These are phyloP conservation scores for Vachellia pachyceras DNA, from an alignment of 306 rosid species.

Conservation along the genomic window DNA sequence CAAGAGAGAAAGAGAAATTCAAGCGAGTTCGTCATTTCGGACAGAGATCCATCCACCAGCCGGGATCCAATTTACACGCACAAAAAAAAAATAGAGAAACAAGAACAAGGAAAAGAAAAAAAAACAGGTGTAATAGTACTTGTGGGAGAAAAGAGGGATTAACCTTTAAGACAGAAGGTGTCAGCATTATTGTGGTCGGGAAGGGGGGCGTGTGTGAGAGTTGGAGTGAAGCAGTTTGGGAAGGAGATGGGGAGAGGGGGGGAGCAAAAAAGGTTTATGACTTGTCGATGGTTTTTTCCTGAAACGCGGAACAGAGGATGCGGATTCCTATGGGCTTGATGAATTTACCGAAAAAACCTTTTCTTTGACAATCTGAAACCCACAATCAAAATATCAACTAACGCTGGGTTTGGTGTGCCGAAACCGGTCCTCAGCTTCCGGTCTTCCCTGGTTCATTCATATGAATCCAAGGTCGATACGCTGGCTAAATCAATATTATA, in stretches of 20 bases:
- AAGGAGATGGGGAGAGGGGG: not conserved
- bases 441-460: too few relatives aligned
- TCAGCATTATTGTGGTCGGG: conserved; percentile 23
- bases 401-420: not conserved
- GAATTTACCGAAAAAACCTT: conserved; percentile 31
- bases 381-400: not conserved
- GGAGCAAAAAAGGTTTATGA: not conserved
- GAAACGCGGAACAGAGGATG: conserved; percentile 5
- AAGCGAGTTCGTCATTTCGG: conserved; percentile 24
- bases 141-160: not conserved
- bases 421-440: not conserved
- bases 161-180: conserved; percentile 43
- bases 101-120: not conserved
- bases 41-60: conserved; percentile 46
- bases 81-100: not conserved
- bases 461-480: too few relatives aligned
- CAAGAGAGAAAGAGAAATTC: not conserved
- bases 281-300: not conserved
- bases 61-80: conserved; percentile 10
- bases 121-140: not conserved
- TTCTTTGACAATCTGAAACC: not conserved
- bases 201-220: conserved; percentile 4
- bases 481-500: too few relatives aligned
- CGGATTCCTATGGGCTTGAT: conserved; percentile 27
- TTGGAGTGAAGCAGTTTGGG: conserved; percentile 24